Conservation (phyloP, 768 basidiomycete genomes). For the Panaeolus cyanescens region DNA sequence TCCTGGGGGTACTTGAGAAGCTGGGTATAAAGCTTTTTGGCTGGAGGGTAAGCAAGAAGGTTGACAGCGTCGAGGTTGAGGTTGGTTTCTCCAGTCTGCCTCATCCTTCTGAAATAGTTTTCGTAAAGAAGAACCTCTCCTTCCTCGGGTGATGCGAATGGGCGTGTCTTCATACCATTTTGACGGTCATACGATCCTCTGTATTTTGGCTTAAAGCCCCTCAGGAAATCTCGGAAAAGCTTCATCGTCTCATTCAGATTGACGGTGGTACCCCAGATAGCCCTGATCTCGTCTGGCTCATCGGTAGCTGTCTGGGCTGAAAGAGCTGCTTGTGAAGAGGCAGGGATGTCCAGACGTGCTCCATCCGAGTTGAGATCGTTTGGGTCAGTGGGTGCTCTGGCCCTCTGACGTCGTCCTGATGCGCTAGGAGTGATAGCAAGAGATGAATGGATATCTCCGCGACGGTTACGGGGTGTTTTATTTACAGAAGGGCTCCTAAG, state of each 20-base stretch:
- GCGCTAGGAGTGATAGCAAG: constrained; percentile 55
- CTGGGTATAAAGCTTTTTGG: constrained; percentile 81
- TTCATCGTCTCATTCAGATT: constrained; percentile 91
- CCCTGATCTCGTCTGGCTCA: constrained; percentile 82
- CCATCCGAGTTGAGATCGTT: constrained; percentile 61
- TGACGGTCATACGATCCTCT: constrained; percentile 71
- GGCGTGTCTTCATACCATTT: constrained; percentile 51
- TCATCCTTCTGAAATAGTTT: constrained; percentile 79
- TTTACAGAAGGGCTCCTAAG: constrained; percentile 51
- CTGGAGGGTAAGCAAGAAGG: constrained; percentile 81
- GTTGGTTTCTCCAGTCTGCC: constrained; percentile 89
- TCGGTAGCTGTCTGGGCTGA: constrained; percentile 68
- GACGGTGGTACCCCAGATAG: constrained; percentile 98
- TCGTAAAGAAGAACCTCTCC: constrained; percentile 78
- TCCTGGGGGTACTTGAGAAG: constrained; percentile 95
- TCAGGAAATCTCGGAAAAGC: constrained; percentile 84
- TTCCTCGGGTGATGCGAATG: constrained; percentile 61
- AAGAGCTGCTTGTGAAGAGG: constrained; percentile 49
- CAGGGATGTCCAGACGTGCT: constrained; percentile 55
- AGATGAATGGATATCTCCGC: constrained; percentile 92
- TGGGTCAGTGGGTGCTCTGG: constrained; percentile 25
- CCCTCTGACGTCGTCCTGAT: constrained; percentile 37
- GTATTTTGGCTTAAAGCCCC: constrained; percentile 93
- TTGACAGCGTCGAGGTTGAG: constrained; percentile 91
- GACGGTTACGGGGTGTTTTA: constrained; percentile 70